phyloP scores from a whole-genome alignment of 2,329 filamentous ascomycete genomes.

The Ilyonectria sp. region DNA sequence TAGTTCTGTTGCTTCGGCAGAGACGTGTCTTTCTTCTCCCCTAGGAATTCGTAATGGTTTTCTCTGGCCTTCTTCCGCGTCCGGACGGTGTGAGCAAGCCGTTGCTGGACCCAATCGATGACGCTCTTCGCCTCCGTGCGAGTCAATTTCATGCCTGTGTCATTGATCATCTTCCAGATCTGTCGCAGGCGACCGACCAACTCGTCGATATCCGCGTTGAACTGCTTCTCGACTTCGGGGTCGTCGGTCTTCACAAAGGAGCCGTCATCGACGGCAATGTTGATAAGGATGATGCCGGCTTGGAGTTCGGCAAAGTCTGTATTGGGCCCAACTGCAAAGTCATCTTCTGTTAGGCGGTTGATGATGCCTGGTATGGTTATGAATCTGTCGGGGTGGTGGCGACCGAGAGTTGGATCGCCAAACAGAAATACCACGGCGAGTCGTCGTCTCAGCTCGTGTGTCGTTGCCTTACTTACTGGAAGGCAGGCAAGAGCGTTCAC shows the following conservation, averaged over 20 bases:
- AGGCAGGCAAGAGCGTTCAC: conserved; percentile 72
- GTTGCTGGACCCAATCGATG: conserved; percentile 81
- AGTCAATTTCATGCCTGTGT: conserved; percentile 79
- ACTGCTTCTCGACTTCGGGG: conserved; percentile 59
- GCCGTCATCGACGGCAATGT: conserved; percentile 81
- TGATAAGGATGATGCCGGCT: conserved; percentile 77
- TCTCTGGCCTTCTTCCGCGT: conserved; percentile 71
- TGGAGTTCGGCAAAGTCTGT: conserved; percentile 80
- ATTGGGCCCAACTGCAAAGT: conserved; percentile 66
- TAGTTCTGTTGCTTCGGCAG: conserved; percentile 63
- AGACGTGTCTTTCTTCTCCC: conserved; percentile 55
- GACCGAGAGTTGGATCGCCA: conserved; percentile 60
- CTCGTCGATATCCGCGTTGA: conserved; percentile 80
- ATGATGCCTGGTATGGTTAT: conserved; percentile 62
- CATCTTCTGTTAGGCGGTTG: conserved; percentile 60
- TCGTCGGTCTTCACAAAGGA: conserved; percentile 48
- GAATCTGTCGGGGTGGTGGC: conserved; percentile 57
- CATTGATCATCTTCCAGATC: conserved; percentile 76
- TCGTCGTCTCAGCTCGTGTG: conserved; percentile 75
- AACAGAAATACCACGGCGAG: conserved; percentile 78
- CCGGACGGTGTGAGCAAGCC: conserved; percentile 79
- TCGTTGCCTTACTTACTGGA: conserved; percentile 63
- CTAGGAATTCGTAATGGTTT: conserved; percentile 62
- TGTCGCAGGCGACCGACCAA: conserved; percentile 73
- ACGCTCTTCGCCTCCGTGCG: conserved; percentile 84